These are phyloP conservation scores for Saturnispora quitensis DNA, from an alignment of 805 yeast species.

Conservation along the genomic window DNA sequence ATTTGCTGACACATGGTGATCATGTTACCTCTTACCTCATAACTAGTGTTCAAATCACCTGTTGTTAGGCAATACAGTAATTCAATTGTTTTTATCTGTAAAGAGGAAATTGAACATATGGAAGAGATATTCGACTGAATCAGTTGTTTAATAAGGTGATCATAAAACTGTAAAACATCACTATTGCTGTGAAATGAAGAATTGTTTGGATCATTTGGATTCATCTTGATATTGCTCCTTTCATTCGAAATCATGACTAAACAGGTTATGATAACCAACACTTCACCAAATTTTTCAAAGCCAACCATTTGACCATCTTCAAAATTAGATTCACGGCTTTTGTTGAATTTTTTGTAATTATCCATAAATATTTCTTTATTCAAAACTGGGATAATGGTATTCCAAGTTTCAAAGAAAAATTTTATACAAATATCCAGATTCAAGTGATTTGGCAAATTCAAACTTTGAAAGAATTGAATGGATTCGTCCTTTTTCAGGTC, in stretches of 20 bases:
- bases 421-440: conserved; percentile 62
- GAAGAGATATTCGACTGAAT: conserved; percentile 52
- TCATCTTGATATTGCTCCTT: conserved; percentile 18
- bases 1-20: conserved; percentile 80
- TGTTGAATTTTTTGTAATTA: conserved; percentile 42
- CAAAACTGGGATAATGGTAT: conserved; percentile 55
- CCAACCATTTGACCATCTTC: conserved; percentile 33
- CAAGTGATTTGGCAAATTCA: conserved; percentile 41
- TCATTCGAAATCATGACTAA: conserved; percentile 39
- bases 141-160: conserved; percentile 52
- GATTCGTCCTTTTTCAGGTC: conserved; percentile 34
- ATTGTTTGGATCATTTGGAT: not conserved
- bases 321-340: conserved; percentile 36
- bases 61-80: conserved; percentile 60
- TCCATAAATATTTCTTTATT: conserved; percentile 60
- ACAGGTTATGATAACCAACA: conserved; percentile 40
- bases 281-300: conserved; percentile 49
- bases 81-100: conserved; percentile 62
- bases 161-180: conserved; percentile 42
- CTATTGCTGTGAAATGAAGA: conserved; percentile 16
- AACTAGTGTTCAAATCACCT: conserved; percentile 67
- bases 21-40: conserved; percentile 65
- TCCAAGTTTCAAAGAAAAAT: conserved; percentile 72
- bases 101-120: conserved; percentile 54
- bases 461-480: conserved; percentile 33